Conservation (phyloP, 805 yeast genomes). For the Ascoidea tarda region DNA sequence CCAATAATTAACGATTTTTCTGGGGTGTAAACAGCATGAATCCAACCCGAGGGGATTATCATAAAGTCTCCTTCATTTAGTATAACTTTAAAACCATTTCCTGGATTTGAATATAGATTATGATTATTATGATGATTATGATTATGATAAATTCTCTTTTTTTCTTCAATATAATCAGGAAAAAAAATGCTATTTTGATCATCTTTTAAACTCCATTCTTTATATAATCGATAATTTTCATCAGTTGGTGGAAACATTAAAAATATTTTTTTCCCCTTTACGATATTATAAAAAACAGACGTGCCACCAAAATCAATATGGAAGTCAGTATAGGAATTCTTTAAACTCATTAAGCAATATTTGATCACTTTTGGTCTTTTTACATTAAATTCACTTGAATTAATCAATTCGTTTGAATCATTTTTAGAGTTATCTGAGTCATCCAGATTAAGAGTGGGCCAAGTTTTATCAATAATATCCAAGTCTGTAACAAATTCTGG, state of each 20-base stretch:
- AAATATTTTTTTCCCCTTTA: slow-evolving; percentile 64
- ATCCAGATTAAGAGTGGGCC: slow-evolving; percentile 26
- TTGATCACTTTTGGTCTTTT: slow-evolving; percentile 49
- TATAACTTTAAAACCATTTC: slow-evolving; percentile 38
- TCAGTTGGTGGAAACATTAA: slow-evolving; percentile 68
- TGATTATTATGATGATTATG: no score
- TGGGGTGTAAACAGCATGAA: slow-evolving; percentile 81
- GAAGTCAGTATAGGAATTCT: slow-evolving; percentile 73
- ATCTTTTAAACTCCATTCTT: slow-evolving; percentile 56
- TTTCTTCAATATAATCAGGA: slow-evolving; percentile 28
- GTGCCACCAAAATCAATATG: slow-evolving; percentile 91
- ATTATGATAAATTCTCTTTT: not conserved
- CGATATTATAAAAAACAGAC: slow-evolving; percentile 74
- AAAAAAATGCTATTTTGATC: slow-evolving; percentile 54
- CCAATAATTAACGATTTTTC: slow-evolving; percentile 72
- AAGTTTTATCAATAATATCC: slow-evolving; percentile 58
- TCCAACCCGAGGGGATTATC: slow-evolving; percentile 87
- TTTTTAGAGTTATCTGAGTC: no score
- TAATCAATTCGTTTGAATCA: no score
- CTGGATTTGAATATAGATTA: slow-evolving; percentile 11
- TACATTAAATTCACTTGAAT: slow-evolving; percentile 1
- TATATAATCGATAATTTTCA: slow-evolving; percentile 44
- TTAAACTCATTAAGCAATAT: slow-evolving; percentile 78
- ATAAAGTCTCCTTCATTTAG: slow-evolving; percentile 56
- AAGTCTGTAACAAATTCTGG: slow-evolving; percentile 52